A percentile compares a stretch with the other conserved stretches of the same genome.
phyloP scores from a whole-genome alignment of 345 rosid species.

The Salix purpurea region DNA sequence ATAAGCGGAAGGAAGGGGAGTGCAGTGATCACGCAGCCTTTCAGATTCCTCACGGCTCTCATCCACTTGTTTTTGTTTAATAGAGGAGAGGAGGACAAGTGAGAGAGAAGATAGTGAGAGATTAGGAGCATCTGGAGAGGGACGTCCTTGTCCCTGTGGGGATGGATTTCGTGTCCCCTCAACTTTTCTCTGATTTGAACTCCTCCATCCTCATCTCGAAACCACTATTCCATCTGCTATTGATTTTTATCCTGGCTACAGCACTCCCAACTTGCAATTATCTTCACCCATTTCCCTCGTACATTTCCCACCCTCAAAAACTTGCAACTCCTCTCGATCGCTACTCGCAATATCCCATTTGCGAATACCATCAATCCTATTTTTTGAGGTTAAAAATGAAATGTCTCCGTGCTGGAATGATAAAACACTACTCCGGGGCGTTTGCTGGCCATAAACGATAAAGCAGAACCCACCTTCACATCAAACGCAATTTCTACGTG shows the following conservation, averaged over 20 bases:
- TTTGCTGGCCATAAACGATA: neutral
- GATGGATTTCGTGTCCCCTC: slow-evolving; percentile 15
- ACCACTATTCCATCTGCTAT: neutral
- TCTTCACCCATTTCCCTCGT: neutral
- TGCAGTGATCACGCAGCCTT: slow-evolving; percentile 29
- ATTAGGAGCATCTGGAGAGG: slow-evolving; percentile 8
- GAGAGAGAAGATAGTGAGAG: neutral
- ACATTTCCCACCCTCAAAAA: neutral
- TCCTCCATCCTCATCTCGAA: neutral
- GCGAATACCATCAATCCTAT: neutral
- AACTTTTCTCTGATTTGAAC: slow-evolving; percentile 4
- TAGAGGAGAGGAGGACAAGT: too few relatives aligned
- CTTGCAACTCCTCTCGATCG: neutral
- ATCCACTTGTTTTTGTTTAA: slow-evolving; percentile 21
- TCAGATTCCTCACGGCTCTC: slow-evolving; percentile 46
- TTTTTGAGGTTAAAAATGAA: neutral
- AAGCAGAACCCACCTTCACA: neutral
- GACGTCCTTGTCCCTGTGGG: slow-evolving; percentile 20
- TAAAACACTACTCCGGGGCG: too few relatives aligned
- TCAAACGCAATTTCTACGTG: neutral
- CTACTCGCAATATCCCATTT: neutral
- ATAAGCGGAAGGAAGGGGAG: neutral
- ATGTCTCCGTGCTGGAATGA: neutral
- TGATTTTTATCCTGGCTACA: neutral
- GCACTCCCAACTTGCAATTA: neutral